Conservation (phyloP, 768 basidiomycete genomes). For the Hysterangium stoloniferum region DNA sequence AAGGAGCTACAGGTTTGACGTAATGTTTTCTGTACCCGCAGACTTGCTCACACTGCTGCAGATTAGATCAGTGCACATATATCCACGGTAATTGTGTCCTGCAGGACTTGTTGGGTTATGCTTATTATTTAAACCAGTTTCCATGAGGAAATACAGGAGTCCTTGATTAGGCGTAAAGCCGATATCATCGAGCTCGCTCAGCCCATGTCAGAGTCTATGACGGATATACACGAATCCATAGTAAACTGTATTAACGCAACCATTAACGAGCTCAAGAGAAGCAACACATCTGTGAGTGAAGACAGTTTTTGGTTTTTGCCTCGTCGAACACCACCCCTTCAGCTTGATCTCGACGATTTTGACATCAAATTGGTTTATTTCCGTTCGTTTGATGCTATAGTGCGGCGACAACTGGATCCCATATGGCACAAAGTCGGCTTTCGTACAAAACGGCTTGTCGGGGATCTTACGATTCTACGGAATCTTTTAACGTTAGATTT, state of each 20-base stretch:
- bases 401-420: conserved; percentile 81
- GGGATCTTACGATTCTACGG: conserved; percentile 78
- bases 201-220: conserved; percentile 76
- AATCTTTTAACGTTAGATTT: conserved; percentile 65
- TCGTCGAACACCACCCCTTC: not conserved
- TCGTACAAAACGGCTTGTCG: conserved; percentile 84
- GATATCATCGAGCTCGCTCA: conserved; percentile 92
- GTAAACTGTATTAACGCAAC: conserved; percentile 92
- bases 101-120: not conserved
- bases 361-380: conserved; percentile 92
- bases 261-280: conserved; percentile 81
- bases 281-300: conserved; percentile 55
- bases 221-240: conserved; percentile 86
- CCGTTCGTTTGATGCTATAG: conserved; percentile 82
- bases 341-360: conserved; percentile 93
- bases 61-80: conserved; percentile 81
- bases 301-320: not conserved
- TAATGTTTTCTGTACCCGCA: not conserved
- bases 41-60: too few relatives aligned
- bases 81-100: conserved; percentile 60
- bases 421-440: conserved; percentile 97
- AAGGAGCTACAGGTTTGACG: conserved; percentile 65
- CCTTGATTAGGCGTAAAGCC: conserved; percentile 74
- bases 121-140: conserved; percentile 48
- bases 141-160: conserved; percentile 78